Evolutionary conservation across 148 eudicot genomes (phyloP), one percentile per base, ranked within the genome.

Genomic region (Amaranthus palmeri): DNA sequence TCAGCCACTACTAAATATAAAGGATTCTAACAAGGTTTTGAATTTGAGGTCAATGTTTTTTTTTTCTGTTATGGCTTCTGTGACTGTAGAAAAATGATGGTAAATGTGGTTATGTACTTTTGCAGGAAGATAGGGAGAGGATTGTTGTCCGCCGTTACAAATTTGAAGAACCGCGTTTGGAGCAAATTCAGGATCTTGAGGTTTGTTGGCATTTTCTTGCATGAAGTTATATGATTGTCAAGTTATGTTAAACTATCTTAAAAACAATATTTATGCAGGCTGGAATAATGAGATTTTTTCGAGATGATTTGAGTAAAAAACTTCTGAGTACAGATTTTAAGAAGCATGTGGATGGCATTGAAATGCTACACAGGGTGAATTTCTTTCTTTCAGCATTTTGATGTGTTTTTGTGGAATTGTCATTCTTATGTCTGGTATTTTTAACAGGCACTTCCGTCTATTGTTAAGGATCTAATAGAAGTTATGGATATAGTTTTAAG

Each of bases 121-220:
- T 82, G 77, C 88, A 95, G 99, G 99, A 85, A 61, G 99, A 96
- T 51, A 82, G 99, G 69, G 99, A 92, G 81, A 96, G 99, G 79
- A 77, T 92, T 74, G 80, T 96, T 70, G 88, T 96, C 68, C 96
- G 97, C n/a, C 84, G 92, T 78, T 92, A 82, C 65, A 96, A 92
- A 76, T 96, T 90, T 74, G 99, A 96, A 87, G 99, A 96, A 81
- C 89, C 81, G 57, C 97, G 99, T 61, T 61, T 87, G 67, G 99
- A 96, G 81, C 97, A 96, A 79, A 86, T 96, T 77, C 99, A 92
- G 76, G 99, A 96, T 73, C 93, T 96, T 73, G 99, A 96, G 99
- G 99, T 95, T 78, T 70, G 81, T 74, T 3, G 25, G 36, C 36
- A 25, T 25, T 25, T 25, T 25, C 36, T 48, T 10, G 4, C 7